Evolutionary conservation across 2,329 filamentous ascomycete species (phyloP).

Genomic region (Apiospora rasikravindrae): DNA sequence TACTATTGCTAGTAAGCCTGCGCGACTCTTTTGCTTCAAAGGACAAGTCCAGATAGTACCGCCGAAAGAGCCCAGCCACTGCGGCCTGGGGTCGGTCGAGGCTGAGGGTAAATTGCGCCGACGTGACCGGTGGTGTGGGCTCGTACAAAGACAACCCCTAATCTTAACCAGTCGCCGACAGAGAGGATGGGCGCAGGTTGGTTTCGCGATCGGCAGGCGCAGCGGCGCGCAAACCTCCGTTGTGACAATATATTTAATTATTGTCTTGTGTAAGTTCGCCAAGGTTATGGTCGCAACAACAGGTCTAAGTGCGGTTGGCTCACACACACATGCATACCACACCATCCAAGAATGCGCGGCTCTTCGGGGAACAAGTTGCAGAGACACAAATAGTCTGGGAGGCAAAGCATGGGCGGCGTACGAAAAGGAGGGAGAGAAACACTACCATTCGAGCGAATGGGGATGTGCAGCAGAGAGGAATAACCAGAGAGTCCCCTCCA

Average conservation of each 20-base stretch:
- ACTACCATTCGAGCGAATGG: conserved; percentile 12
- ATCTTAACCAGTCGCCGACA: conserved; percentile 6
- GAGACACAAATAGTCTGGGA: conserved; percentile 9
- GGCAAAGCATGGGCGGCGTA: conserved; percentile 11
- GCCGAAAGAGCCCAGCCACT: conserved; percentile 9
- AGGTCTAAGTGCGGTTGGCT: conserved; percentile 16
- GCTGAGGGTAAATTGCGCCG: conserved; percentile 16
- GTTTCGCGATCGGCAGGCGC: conserved; percentile 17
- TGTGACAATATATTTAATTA: conserved; percentile 18
- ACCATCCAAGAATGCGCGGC: conserved; percentile 14
- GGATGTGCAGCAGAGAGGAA: conserved; percentile 1
- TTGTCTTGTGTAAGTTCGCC: conserved; percentile 17
- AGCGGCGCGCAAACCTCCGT: conserved; percentile 8
- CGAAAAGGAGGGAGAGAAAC: conserved; percentile 12
- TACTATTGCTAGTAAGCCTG: conserved; percentile 15
- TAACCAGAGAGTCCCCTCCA: conserved; percentile 9
- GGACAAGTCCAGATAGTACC: background rate
- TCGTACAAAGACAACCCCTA: conserved; percentile 7
- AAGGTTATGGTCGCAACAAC: conserved; percentile 17
- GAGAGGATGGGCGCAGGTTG: conserved; percentile 4
- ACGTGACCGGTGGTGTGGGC: conserved; percentile 7
- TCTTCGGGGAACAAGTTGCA: background rate
- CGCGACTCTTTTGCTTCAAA: background rate
- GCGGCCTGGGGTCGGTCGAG: conserved; percentile 9
- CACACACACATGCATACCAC: conserved; percentile 14